Conservation (phyloP, 1,139 yeast species). For the Yamadazyma friedrichii region DNA sequence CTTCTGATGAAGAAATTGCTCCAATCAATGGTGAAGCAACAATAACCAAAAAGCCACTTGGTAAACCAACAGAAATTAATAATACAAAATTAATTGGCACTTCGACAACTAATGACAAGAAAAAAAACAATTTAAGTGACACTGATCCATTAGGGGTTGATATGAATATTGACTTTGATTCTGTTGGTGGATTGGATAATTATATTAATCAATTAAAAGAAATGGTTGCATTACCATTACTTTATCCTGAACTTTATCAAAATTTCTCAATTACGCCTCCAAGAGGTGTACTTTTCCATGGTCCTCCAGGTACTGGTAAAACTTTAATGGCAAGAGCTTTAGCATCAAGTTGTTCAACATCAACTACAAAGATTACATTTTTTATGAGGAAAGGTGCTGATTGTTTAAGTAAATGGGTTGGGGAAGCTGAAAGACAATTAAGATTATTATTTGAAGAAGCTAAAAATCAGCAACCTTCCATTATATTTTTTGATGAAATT, state of each 20-base stretch:
- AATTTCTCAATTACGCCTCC: slow-evolving; percentile 94
- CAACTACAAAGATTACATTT: slow-evolving; percentile 81
- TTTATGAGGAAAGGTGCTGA: slow-evolving; percentile 99
- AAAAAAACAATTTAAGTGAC: slow-evolving; percentile 78
- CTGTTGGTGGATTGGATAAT: slow-evolving; percentile 90
- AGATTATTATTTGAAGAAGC: slow-evolving; percentile 94
- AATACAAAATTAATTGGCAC: slow-evolving; percentile 29
- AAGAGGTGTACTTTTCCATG: slow-evolving; percentile 95
- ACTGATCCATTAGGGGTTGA: slow-evolving; percentile 95
- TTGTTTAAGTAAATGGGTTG: slow-evolving; percentile 96
- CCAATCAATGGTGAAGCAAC: slow-evolving; percentile 42
- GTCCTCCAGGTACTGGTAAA: slow-evolving; percentile 99
- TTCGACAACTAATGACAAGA: slow-evolving; percentile 40
- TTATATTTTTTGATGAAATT: slow-evolving; percentile 94
- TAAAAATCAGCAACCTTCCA: slow-evolving; percentile 90
- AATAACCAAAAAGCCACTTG: slow-evolving; percentile 23
- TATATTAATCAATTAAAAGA: slow-evolving; percentile 92
- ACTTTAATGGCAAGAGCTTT: slow-evolving; percentile 97
- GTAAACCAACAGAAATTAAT: slow-evolving; percentile 17
- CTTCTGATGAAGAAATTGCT: slow-evolving; percentile 63
- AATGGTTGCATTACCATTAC: slow-evolving; percentile 91
- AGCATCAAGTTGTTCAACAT: slow-evolving; percentile 90
- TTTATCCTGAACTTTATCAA: slow-evolving; percentile 92
- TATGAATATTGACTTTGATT: slow-evolving; percentile 85
- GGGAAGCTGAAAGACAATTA: slow-evolving; percentile 96